Percentiles rank a stretch among this genome's conserved stretches.
Evolutionary conservation across 768 basidiomycete species (phyloP).

Genomic region (Peribolospora baueri): DNA sequence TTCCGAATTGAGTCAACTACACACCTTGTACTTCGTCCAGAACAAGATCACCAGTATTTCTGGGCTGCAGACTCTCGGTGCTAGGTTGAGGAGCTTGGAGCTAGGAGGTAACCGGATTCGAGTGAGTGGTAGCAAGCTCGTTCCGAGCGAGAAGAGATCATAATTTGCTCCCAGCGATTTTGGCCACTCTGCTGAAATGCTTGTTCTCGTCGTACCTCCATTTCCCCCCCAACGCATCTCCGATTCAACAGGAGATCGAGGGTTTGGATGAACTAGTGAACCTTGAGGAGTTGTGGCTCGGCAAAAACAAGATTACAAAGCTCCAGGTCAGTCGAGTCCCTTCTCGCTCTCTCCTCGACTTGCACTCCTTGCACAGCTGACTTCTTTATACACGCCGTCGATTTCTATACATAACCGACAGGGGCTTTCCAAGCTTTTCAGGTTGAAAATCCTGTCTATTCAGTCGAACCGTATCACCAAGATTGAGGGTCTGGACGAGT

Average conservation of each 20-base stretch:
- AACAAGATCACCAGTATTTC: slow-evolving; percentile 70
- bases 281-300: slow-evolving; percentile 82
- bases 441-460: slow-evolving; percentile 61
- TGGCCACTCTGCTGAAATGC: background rate
- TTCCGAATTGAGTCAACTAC: slow-evolving; percentile 25
- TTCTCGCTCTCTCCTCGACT: background rate
- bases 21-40: slow-evolving; percentile 80
- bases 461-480: slow-evolving; percentile 83
- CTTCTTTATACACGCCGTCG: background rate
- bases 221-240: background rate
- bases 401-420: slow-evolving; percentile 16
- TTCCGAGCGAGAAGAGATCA: slow-evolving; percentile 38
- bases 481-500: slow-evolving; percentile 50
- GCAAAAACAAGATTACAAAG: slow-evolving; percentile 85
- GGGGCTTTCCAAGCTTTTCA: slow-evolving; percentile 45
- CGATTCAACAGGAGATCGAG: slow-evolving; percentile 48
- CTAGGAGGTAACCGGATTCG: slow-evolving; percentile 80
- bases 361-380: background rate
- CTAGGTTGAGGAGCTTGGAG: slow-evolving; percentile 55
- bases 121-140: slow-evolving; percentile 51
- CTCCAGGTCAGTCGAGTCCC: slow-evolving; percentile 37
- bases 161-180: background rate
- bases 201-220: background rate
- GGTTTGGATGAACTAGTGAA: slow-evolving; percentile 53
- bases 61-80: slow-evolving; percentile 32